Evolutionary conservation across 1,139 yeast genomes (phyloP).

Genomic region (Sporopachydermia cereana): DNA sequence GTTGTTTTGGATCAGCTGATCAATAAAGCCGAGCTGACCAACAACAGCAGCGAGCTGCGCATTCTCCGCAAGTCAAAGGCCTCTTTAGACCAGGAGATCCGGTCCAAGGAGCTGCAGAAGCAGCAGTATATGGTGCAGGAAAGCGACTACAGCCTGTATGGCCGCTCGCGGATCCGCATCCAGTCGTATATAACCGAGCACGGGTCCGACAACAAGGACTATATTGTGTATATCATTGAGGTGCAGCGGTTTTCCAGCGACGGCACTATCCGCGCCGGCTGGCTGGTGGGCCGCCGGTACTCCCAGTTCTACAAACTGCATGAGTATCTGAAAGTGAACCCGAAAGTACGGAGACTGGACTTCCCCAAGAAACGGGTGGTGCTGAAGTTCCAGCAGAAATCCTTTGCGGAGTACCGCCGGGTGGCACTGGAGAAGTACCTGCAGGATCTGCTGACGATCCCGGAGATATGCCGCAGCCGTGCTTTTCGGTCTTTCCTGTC

Average conservation of each 20-base stretch:
- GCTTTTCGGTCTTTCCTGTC: conserved; percentile 71
- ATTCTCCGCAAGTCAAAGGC: conserved; percentile 54
- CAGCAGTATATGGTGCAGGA: conserved; percentile 82
- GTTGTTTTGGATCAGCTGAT: conserved; percentile 54
- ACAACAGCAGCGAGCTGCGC: conserved; percentile 56
- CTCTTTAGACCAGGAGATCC: conserved; percentile 59
- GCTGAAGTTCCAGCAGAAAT: conserved; percentile 46
- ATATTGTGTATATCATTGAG: conserved; percentile 62
- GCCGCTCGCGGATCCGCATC: conserved; percentile 53
- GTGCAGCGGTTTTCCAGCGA: conserved; percentile 43
- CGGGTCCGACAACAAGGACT: conserved; percentile 39
- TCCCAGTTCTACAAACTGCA: conserved; percentile 72
- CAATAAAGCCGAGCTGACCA: conserved; percentile 72
- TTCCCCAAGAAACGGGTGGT: conserved; percentile 61
- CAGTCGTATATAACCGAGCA: conserved; percentile 50
- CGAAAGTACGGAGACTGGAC: conserved; percentile 36
- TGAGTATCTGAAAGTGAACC: conserved; percentile 46
- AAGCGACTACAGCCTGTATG: conserved; percentile 65
- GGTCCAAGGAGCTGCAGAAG: conserved; percentile 55
- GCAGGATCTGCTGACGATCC: conserved; percentile 41
- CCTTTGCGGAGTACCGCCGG: conserved; percentile 56
- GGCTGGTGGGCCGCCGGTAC: conserved; percentile 84
- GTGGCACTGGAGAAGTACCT: conserved; percentile 51
- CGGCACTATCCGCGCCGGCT: conserved; percentile 50
- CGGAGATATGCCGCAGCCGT: conserved; percentile 62